These are phyloP conservation scores for Lactarius indigo DNA, from an alignment of 768 basidiomycete species.

Conservation along the genomic window DNA sequence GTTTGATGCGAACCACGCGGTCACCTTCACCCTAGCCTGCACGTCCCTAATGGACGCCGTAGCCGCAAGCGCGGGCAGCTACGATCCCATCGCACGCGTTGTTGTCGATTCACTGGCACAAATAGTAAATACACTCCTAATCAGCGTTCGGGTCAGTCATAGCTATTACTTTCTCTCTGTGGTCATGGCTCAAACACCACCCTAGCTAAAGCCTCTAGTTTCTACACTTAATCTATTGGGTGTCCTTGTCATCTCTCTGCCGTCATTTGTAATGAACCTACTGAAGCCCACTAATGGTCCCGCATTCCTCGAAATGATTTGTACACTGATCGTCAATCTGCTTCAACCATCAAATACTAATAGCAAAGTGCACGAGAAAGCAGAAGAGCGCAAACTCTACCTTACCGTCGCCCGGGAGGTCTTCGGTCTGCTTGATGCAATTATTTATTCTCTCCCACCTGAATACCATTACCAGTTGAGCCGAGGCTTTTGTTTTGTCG, in stretches of 20 bases:
- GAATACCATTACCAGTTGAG: constrained; percentile 19
- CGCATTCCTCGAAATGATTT: constrained; percentile 17
- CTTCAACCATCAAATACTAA: constrained; percentile 16
- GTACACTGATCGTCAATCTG: constrained; percentile 14
- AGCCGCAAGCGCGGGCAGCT: constrained; percentile 6
- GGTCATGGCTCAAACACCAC: background rate
- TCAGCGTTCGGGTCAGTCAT: constrained; percentile 17
- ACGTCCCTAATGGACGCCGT: constrained; percentile 20
- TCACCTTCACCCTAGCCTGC: constrained; percentile 13
- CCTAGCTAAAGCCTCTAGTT: constrained; percentile 18
- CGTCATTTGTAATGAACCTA: constrained; percentile 14
- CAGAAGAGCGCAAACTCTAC: background rate
- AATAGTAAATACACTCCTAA: constrained; percentile 18
- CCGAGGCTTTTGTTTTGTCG: background rate
- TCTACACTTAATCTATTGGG: constrained; percentile 21
- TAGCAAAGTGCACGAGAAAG: background rate
- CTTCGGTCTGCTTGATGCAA: constrained; percentile 17
- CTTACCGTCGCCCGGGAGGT: constrained; percentile 17
- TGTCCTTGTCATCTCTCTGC: constrained; percentile 20
- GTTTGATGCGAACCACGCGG: background rate
- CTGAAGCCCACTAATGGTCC: constrained; percentile 11
- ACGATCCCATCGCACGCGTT: constrained; percentile 5
- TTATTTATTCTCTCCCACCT: constrained; percentile 16
- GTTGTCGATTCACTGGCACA: constrained; percentile 16
- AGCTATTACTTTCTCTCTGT: background rate